Percentiles rank a stretch among this genome's conserved stretches.
Evolutionary conservation across 768 basidiomycete species (phyloP).

Genomic region (Glaciozyma antarctica): DNA sequence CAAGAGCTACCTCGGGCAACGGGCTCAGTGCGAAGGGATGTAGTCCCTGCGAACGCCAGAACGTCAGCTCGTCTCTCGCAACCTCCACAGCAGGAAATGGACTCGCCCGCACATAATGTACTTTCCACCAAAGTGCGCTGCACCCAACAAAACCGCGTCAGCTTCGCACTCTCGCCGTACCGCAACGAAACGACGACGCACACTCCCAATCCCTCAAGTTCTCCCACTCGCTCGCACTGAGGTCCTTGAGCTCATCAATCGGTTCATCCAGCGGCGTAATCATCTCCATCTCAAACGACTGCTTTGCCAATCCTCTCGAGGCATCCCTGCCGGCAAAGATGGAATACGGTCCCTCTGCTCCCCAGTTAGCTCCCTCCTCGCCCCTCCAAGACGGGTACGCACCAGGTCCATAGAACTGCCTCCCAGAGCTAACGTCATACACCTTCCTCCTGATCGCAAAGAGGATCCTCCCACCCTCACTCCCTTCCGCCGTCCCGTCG

Average conservation of each 20-base stretch:
- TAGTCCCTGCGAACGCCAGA: no score
- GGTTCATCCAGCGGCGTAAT: conserved; percentile 77
- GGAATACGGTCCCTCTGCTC: conserved; percentile 75
- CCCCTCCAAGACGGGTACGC: conserved; percentile 34
- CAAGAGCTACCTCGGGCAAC: no score
- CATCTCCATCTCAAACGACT: conserved; percentile 55
- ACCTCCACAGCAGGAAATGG: background rate
- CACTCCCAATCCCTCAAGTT: conserved; percentile 31
- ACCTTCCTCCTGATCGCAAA: conserved; percentile 78
- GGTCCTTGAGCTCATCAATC: conserved; percentile 69
- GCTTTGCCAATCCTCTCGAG: conserved; percentile 76
- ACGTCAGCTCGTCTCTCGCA: no score
- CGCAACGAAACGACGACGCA: background rate
- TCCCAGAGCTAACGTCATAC: conserved; percentile 83
- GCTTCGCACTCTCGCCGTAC: no score
- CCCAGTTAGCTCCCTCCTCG: background rate
- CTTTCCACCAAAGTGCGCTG: conserved; percentile 1
- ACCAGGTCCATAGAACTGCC: conserved; percentile 94
- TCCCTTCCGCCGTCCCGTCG: conserved; percentile 45
- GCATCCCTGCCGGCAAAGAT: conserved; percentile 97
- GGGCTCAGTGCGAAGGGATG: no score
- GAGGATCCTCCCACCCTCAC: conserved; percentile 61
- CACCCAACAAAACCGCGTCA: background rate
- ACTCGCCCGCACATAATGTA: conserved; percentile 6
- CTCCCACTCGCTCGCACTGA: conserved; percentile 43